Evolutionary conservation across 179 eudicot species (phyloP), one percentile per base, ranked within the genome.

Genomic region (Monotropa hypopitys): DNA sequence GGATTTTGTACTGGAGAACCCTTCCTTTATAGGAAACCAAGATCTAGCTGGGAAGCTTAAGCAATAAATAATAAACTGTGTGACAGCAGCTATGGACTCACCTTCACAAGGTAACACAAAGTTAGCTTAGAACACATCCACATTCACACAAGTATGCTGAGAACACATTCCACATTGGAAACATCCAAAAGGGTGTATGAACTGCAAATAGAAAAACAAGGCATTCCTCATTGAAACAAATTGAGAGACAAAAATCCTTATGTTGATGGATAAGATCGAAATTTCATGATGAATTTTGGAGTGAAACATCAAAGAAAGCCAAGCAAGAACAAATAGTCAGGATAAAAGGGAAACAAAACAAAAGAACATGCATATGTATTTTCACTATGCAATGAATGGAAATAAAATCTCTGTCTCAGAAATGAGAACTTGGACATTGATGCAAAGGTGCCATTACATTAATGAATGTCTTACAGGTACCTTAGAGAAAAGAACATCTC

Each of bases 381-480:
- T 33, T 63, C 46, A 8, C 67, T 3, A 46, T 49, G 45, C 70
- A 76, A 67, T 49, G 13, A 33, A 11, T 7, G 49, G 46, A 33
- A 33, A 50, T n/a, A 67, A 76, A 3, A 35, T 23, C 15, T 47
- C 61, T 20, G 46, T 62, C 32, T 26, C 49, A n/a, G n/a, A 49
- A 32, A 49, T 67, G 65, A 68, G 79, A 68, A 38, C 30, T 40
- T 50, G 32, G 32, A 5, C 3, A 76, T 76, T 35, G n/a, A 73
- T 66, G 51, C 50, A 16, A 66, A 47, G 66, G 23, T 67, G 54
- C 23, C 56, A 35, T 75, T 35, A 43, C n/a, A 65, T 15, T 62
- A 72, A 73, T 65, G 13, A 43, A 38, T 15, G 51, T 47, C 79
- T 68, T 46, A 68, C 65, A 21, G 18, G 21, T 68, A 77, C 65